These are phyloP conservation scores for Trametes villosa DNA, from an alignment of 768 basidiomycete genomes.

Conservation along the genomic window DNA sequence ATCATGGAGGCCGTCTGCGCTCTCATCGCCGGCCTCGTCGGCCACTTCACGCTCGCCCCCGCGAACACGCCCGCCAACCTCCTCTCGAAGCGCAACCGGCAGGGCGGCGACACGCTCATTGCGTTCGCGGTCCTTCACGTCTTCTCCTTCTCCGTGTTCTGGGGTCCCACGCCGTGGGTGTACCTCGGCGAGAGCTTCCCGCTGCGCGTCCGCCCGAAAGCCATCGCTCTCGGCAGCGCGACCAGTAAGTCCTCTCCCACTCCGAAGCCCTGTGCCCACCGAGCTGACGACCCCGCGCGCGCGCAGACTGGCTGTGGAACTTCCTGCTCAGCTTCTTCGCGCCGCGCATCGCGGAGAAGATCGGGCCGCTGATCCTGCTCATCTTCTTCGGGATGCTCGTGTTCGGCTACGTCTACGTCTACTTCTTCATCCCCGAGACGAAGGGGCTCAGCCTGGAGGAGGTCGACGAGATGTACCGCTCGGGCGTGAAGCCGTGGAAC, in stretches of 20 bases:
- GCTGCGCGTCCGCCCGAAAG: constrained; percentile 75
- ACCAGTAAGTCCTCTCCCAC: constrained; percentile 43
- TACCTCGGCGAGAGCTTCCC: constrained; percentile 84
- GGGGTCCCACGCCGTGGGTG: constrained; percentile 74
- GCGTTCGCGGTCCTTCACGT: constrained; percentile 82
- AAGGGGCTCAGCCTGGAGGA: constrained; percentile 79
- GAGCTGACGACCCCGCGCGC: constrained; percentile 15
- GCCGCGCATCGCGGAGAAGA: constrained; percentile 63
- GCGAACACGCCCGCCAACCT: constrained; percentile 47
- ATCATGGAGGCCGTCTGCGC: constrained; percentile 62
- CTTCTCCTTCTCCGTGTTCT: constrained; percentile 71
- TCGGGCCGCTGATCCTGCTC: constrained; percentile 74
- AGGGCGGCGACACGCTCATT: constrained; percentile 69
- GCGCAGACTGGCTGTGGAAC: constrained; percentile 70
- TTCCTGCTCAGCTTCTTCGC: constrained; percentile 76
- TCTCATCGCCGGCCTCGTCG: constrained; percentile 70
- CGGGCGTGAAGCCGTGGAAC: constrained; percentile 69
- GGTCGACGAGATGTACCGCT: constrained; percentile 76
- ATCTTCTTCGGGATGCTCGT: constrained; percentile 78
- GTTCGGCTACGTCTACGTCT: constrained; percentile 74
- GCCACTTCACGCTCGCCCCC: constrained; percentile 68
- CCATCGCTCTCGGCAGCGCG: constrained; percentile 75
- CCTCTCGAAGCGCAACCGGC: constrained; percentile 59
- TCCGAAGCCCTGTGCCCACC: neutral
- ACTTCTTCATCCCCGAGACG: constrained; percentile 79